Conservation (phyloP, 257 asterid genomes). For the Ophiorrhiza pumila region DNA sequence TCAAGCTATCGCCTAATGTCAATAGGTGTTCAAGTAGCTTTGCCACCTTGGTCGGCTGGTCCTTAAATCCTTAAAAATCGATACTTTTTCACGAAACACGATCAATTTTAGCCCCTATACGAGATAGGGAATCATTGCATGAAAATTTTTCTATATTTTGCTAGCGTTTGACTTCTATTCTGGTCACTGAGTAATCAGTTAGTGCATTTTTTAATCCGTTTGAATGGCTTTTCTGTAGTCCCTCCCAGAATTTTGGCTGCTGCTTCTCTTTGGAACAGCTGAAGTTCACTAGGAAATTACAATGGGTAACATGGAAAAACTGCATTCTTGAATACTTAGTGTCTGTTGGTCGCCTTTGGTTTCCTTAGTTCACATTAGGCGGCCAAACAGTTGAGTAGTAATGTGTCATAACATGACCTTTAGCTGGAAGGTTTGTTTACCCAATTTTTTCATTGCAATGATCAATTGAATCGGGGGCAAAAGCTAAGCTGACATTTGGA, state of each 20-base stretch:
- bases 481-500: neutral
- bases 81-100: neutral
- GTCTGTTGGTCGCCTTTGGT: neutral
- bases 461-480: neutral
- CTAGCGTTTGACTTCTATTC: neutral
- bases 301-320: neutral
- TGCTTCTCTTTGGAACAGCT: neutral
- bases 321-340: neutral
- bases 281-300: neutral
- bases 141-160: neutral
- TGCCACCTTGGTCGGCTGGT: slow-evolving; percentile 17
- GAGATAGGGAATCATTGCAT: slow-evolving; percentile 16
- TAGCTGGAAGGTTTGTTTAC: neutral
- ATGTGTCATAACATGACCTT: neutral
- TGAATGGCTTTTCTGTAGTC: neutral
- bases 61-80: neutral
- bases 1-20: slow-evolving; percentile 29
- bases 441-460: neutral
- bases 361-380: neutral
- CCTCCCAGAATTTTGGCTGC: neutral
- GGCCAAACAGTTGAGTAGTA: neutral
- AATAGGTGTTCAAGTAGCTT: slow-evolving; percentile 8
- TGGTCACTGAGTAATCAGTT: neutral
- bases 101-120: neutral
- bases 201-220: neutral